Percentiles rank a stretch among this genome's conserved stretches.
Conservation (phyloP, 768 basidiomycete genomes). For the Lactarius hatsudake region DNA sequence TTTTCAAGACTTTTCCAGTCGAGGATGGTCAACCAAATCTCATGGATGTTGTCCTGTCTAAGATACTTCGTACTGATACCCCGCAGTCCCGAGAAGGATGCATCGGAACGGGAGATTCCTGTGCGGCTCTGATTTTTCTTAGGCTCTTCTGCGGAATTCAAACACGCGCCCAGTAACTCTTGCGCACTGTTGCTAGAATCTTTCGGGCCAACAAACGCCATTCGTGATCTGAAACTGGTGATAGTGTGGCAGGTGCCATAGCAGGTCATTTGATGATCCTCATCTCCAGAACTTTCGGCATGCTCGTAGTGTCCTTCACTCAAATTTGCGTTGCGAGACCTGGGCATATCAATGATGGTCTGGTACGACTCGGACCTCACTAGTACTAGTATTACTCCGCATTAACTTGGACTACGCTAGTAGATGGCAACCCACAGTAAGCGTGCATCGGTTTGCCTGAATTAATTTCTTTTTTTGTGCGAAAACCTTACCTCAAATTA, state of each 20-base stretch:
- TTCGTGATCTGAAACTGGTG: slow-evolving; percentile 11
- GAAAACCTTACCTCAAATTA: too few relatives aligned
- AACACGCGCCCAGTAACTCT: slow-evolving; percentile 4
- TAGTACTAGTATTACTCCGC: too few relatives aligned
- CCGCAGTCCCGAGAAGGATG: slow-evolving; percentile 6
- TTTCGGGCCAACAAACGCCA: not conserved
- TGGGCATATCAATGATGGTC: not conserved
- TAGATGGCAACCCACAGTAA: too few relatives aligned
- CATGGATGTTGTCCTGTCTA: too few relatives aligned
- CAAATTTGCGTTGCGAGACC: slow-evolving; percentile 17
- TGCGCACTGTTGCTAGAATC: slow-evolving; percentile 22
- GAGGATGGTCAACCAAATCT: too few relatives aligned
- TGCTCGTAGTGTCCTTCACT: slow-evolving; percentile 26
- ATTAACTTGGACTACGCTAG: too few relatives aligned
- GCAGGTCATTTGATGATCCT: slow-evolving; percentile 16
- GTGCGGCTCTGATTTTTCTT: not conserved
- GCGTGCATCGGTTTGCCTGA: too few relatives aligned
- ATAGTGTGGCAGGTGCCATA: slow-evolving; percentile 27
- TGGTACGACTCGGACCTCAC: too few relatives aligned
- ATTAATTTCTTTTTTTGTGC: too few relatives aligned
- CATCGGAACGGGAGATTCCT: slow-evolving; percentile 23
- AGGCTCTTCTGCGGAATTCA: not conserved
- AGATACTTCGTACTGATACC: too few relatives aligned
- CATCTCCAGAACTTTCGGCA: slow-evolving; percentile 16
- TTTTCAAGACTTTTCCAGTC: too few relatives aligned